These are phyloP conservation scores for Picea glauca DNA, from an alignment of 75 land plant species.

Conservation along the genomic window DNA sequence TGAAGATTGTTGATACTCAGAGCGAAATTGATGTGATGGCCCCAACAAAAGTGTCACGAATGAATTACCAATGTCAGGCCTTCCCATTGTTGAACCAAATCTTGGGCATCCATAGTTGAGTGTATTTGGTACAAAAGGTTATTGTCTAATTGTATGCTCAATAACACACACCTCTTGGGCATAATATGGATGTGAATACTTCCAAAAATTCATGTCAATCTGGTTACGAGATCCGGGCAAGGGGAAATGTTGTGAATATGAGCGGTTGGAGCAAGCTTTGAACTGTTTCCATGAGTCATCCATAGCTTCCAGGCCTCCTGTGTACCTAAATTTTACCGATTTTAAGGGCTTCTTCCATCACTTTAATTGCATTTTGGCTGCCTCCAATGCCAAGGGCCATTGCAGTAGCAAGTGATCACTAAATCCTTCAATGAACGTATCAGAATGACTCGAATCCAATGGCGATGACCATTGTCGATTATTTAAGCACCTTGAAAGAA, in stretches of 20 bases:
- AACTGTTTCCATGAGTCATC: slow-evolving; percentile 1
- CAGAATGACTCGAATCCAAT: neutral
- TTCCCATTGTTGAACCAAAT: slow-evolving; percentile 8
- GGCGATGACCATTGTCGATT: no score
- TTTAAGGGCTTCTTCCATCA: neutral
- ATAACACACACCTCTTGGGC: slow-evolving; percentile 28
- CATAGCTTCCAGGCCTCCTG: neutral
- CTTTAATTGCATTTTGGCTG: neutral
- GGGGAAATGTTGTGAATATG: slow-evolving; percentile 8
- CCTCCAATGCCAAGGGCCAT: slow-evolving; percentile 1
- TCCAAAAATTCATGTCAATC: slow-evolving; percentile 27
- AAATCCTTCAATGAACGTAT: neutral
- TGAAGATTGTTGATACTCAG: slow-evolving; percentile 22
- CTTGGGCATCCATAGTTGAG: slow-evolving; percentile 17
- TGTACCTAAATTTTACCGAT: neutral
- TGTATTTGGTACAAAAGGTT: slow-evolving; percentile 22
- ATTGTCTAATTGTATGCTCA: slow-evolving; percentile 23
- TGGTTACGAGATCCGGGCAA: slow-evolving; percentile 14
- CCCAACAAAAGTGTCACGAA: slow-evolving; percentile 56
- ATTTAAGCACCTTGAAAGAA: no score
- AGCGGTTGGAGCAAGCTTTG: neutral
- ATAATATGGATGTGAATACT: slow-evolving; percentile 23
- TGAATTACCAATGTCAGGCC: slow-evolving; percentile 34
- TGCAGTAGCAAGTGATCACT: neutral
- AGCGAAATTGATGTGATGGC: slow-evolving; percentile 24